Conservation (phyloP, 495 filamentous ascomycete genomes). For the Parachaetomium inaequale region DNA sequence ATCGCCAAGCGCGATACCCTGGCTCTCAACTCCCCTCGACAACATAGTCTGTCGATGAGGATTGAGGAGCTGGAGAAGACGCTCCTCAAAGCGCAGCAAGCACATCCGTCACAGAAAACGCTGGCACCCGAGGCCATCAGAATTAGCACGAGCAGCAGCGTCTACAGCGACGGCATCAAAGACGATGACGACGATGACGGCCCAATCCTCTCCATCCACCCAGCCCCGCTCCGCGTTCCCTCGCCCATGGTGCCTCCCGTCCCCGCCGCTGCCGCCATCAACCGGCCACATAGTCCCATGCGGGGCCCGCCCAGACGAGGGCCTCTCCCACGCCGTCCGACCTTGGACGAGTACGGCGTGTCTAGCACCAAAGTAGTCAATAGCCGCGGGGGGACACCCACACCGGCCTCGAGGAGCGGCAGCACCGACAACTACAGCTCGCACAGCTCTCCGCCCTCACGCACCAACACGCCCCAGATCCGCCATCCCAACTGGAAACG, state of each 20-base stretch:
- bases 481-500: conserved; percentile 18
- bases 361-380: conserved; percentile 11
- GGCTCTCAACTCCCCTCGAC: conserved; percentile 29
- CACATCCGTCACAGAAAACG: conserved; percentile 6
- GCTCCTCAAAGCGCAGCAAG: conserved; percentile 25
- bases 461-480: conserved; percentile 26
- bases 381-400: conserved; percentile 9
- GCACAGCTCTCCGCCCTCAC: conserved; percentile 17
- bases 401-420: conserved; percentile 11
- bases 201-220: conserved; percentile 27
- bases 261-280: not conserved
- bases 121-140: not conserved
- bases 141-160: conserved; percentile 27
- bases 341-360: conserved; percentile 31
- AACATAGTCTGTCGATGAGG: conserved; percentile 44
- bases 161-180: conserved; percentile 26
- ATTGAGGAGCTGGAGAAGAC: conserved; percentile 43
- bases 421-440: conserved; percentile 20
- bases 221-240: conserved; percentile 25
- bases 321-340: conserved; percentile 24
- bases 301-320: conserved; percentile 16
- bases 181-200: conserved; percentile 22
- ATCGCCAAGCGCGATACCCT: conserved; percentile 43
- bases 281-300: conserved; percentile 19
- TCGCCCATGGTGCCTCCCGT: conserved; percentile 3